phyloP scores from a whole-genome alignment of 139 green algal species.

The Chlorella sp. region DNA sequence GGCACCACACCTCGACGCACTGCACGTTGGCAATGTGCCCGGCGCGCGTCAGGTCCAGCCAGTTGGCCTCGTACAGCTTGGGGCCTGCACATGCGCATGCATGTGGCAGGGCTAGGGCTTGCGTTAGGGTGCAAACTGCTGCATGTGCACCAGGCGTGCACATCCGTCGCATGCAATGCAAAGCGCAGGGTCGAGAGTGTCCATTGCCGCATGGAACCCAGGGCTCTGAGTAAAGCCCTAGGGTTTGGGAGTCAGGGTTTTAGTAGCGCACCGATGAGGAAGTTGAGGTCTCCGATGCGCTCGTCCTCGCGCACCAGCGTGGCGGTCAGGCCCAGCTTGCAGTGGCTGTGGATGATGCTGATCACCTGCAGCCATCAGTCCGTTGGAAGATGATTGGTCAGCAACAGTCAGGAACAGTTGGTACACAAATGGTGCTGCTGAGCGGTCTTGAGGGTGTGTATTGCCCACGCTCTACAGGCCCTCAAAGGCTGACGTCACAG shows the following conservation, averaged over 20 bases:
- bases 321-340: slow-evolving; percentile 96
- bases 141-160: too few relatives aligned
- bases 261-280: slow-evolving; percentile 92
- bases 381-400: too few relatives aligned
- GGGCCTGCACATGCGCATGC: slow-evolving; percentile 63
- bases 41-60: slow-evolving; percentile 92
- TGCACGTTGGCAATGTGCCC: slow-evolving; percentile 98
- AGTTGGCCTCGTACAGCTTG: slow-evolving; percentile 99
- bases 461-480: too few relatives aligned
- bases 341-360: slow-evolving; percentile 89
- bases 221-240: not conserved
- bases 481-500: too few relatives aligned
- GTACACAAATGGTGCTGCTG: too few relatives aligned
- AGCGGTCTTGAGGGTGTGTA: too few relatives aligned
- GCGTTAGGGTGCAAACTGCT: too few relatives aligned
- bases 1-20: slow-evolving; percentile 98
- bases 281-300: slow-evolving; percentile 95
- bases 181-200: too few relatives aligned
- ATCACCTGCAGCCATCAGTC: slow-evolving; percentile 64
- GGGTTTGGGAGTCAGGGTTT: not conserved
- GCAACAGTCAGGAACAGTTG: too few relatives aligned
- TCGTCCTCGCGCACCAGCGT: slow-evolving; percentile 97
- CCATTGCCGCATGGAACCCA: not conserved
- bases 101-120: too few relatives aligned
- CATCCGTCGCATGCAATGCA: too few relatives aligned